Percentiles rank a stretch among this genome's conserved stretches.
These are phyloP conservation scores for Penicillium daleae DNA, from an alignment of 495 filamentous ascomycete genomes.

Conservation along the genomic window DNA sequence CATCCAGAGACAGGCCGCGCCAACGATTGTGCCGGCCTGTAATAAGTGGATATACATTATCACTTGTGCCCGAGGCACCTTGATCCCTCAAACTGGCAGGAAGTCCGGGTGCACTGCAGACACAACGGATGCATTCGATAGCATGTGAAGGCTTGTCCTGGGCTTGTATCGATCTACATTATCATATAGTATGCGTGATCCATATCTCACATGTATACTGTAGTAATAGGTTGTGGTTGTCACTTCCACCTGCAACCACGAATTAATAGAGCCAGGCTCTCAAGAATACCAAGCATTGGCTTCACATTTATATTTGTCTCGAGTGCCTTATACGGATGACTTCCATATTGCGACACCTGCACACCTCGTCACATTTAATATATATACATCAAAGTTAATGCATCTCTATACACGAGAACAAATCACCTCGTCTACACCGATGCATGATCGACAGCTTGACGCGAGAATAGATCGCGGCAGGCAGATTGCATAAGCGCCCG, in stretches of 20 bases:
- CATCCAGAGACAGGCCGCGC: neutral
- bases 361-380: neutral
- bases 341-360: neutral
- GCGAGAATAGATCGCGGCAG: neutral
- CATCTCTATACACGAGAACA: neutral
- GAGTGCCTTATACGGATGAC: neutral
- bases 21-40: neutral
- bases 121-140: neutral
- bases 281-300: neutral
- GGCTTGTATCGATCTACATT: neutral
- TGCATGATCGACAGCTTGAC: neutral
- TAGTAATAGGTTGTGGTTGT: too few species aligned
- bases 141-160: neutral
- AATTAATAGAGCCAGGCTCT: neutral
- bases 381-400: neutral
- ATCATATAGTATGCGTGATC: too few species aligned
- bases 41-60: neutral
- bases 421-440: neutral
- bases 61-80: neutral
- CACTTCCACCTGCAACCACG: neutral
- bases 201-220: too few species aligned
- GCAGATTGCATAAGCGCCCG: slow-evolving; percentile 6
- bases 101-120: neutral
- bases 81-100: neutral
- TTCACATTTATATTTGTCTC: too few species aligned